These are phyloP conservation scores for Liriodendron chinense DNA, from an alignment of 164 flowering plant genomes.

Conservation along the genomic window DNA sequence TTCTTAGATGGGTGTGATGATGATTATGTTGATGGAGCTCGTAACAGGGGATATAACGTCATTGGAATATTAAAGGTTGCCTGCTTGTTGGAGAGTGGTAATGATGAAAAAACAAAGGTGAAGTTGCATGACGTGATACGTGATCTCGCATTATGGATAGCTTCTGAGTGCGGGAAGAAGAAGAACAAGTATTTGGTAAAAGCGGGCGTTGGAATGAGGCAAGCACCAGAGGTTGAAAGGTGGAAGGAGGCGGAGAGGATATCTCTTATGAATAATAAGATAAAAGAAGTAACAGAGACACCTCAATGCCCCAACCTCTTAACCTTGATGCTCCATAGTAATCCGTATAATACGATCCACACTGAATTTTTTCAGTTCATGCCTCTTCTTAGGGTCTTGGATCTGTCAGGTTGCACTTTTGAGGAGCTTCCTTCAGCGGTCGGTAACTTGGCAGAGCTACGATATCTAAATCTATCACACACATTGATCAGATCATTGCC, in stretches of 20 bases:
- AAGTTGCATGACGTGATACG: constrained; percentile 17
- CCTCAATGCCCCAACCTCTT: constrained; percentile 20
- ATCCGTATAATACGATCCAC: not conserved
- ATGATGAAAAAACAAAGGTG: constrained; percentile 7
- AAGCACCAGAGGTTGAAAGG: constrained; percentile 8
- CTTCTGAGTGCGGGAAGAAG: constrained; percentile 8
- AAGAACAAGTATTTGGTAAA: constrained; percentile 6
- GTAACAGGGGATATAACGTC: constrained; percentile 6
- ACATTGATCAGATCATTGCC: constrained; percentile 8
- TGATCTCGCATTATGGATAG: constrained; percentile 16
- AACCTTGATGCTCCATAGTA: constrained; percentile 16
- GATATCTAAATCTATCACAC: constrained; percentile 6
- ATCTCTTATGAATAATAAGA: constrained; percentile 7
- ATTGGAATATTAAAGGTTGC: constrained; percentile 12
- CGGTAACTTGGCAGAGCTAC: constrained; percentile 4
- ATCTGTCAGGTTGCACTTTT: constrained; percentile 10
- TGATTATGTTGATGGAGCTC: constrained; percentile 8
- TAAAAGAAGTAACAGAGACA: not conserved
- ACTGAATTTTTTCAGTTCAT: constrained; percentile 9
- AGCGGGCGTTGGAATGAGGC: not conserved
- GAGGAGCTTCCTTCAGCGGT: constrained; percentile 11
- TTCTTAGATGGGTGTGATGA: constrained; percentile 9
- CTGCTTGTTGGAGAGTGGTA: constrained; percentile 13
- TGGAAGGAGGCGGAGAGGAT: constrained; percentile 17
- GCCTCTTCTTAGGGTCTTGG: constrained; percentile 15